Percentiles rank a stretch among this genome's conserved stretches.
Conservation (phyloP, 441 rosid genomes). For the Adansonia gregorii region DNA sequence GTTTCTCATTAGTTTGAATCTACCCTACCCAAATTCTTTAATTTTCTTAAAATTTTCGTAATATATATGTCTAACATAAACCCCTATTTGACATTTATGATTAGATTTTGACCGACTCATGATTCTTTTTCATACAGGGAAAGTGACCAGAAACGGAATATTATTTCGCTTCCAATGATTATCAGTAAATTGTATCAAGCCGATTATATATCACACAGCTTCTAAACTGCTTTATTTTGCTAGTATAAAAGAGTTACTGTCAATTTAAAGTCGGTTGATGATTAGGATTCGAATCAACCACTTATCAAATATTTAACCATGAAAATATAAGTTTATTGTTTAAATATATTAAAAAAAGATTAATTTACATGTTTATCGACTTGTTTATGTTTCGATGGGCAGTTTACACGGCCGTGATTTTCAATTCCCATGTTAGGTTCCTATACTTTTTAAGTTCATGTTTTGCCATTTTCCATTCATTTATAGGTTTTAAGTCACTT, state of each 20-base stretch:
- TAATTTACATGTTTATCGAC: background rate
- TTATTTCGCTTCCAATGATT: background rate
- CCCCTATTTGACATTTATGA: too few species aligned
- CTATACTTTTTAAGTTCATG: constrained; percentile 9
- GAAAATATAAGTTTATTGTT: too few species aligned
- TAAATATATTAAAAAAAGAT: too few species aligned
- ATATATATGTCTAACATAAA: too few species aligned
- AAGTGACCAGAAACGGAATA: background rate
- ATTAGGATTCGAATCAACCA: background rate
- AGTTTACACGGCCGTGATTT: background rate
- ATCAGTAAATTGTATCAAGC: background rate
- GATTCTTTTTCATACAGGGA: background rate
- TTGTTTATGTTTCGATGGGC: background rate
- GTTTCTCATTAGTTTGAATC: background rate
- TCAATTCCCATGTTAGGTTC: constrained; percentile 15
- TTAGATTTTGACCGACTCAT: background rate
- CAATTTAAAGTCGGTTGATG: background rate
- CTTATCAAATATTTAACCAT: too few species aligned
- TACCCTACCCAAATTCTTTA: too few species aligned
- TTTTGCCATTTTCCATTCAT: background rate
- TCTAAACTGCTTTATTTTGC: background rate
- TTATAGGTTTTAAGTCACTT: background rate
- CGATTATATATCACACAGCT: background rate
- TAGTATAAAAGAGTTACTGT: background rate
- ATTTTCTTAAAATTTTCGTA: too few species aligned